Evolutionary conservation across 2,329 filamentous ascomycete species (phyloP).

Genomic region (Diaporthe destruens): DNA sequence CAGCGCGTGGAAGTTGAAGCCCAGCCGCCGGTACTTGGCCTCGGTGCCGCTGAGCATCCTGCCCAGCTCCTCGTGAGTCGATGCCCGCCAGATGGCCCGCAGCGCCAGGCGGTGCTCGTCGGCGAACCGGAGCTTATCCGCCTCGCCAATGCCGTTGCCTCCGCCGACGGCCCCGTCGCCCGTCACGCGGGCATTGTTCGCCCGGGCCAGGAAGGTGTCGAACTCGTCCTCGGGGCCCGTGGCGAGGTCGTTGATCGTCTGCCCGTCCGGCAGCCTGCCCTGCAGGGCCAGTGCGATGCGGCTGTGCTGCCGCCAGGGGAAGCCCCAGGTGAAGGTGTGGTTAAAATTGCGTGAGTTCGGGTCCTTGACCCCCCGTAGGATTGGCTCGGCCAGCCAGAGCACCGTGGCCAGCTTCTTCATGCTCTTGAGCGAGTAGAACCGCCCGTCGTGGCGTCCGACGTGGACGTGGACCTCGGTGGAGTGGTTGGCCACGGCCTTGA

Average conservation of each 20-base stretch:
- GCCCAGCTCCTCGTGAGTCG: conserved; percentile 50
- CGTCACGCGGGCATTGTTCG: not conserved
- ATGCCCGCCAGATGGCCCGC: conserved; percentile 48
- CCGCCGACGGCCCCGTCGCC: not conserved
- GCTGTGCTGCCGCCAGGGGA: conserved; percentile 50
- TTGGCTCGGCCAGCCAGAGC: conserved; percentile 54
- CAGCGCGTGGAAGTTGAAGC: conserved; percentile 57
- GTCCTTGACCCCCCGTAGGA: conserved; percentile 53
- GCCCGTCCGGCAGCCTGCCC: not conserved
- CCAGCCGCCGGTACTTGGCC: conserved; percentile 52
- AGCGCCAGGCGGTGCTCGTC: conserved; percentile 45
- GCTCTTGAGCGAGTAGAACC: conserved; percentile 49
- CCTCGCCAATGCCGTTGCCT: not conserved
- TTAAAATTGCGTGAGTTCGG: conserved; percentile 53
- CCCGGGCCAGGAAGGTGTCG: conserved; percentile 39
- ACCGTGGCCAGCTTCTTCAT: conserved; percentile 53
- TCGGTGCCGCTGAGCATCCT: conserved; percentile 51
- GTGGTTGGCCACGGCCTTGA: conserved; percentile 51
- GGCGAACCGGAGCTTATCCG: conserved; percentile 17
- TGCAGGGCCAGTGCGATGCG: conserved; percentile 47
- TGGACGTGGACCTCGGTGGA: conserved; percentile 57
- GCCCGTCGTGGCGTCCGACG: conserved; percentile 52
- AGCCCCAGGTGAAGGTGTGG: conserved; percentile 55
- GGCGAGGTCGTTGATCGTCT: conserved; percentile 28
- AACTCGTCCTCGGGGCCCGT: conserved; percentile 42